These are phyloP conservation scores for Spergularia bocconei DNA, from an alignment of 148 eudicot species.

Conservation along the genomic window DNA sequence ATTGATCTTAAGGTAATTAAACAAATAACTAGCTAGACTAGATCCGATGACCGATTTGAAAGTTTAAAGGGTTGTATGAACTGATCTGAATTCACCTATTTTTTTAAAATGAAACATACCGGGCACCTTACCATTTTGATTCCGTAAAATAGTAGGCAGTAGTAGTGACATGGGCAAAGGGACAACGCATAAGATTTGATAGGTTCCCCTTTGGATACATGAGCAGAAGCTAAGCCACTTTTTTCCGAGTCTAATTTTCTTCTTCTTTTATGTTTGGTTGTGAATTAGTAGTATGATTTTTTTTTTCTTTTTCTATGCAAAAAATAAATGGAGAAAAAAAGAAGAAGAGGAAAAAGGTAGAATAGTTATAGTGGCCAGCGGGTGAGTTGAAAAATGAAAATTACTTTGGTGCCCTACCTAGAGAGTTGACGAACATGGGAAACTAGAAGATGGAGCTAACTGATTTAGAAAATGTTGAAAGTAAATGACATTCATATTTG, in stretches of 20 bases:
- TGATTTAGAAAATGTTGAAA: no score
- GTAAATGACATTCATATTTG: no score
- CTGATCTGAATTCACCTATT: no score
- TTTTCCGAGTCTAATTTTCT: conserved; percentile 1
- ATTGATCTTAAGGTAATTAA: no score
- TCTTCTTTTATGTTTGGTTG: neutral
- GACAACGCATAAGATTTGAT: conserved; percentile 20
- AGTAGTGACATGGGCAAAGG: neutral
- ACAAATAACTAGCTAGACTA: no score
- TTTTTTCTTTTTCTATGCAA: no score
- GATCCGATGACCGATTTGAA: no score
- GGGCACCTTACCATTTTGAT: no score
- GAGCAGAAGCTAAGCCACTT: conserved; percentile 7
- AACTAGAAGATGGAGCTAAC: conserved; percentile 14
- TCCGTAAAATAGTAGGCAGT: neutral
- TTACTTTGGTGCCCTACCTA: conserved; percentile 13
- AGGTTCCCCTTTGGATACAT: conserved; percentile 17
- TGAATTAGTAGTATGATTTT: no score
- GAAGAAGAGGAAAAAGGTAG: neutral
- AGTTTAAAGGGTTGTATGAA: no score
- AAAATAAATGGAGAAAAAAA: no score
- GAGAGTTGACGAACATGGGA: conserved; percentile 18
- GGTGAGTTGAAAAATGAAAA: conserved; percentile 5
- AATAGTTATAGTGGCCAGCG: neutral
- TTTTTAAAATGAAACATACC: no score